Base-by-base conservation (phyloP, 208 protist genomes). In the Wallacemonas rigidus region DNA sequence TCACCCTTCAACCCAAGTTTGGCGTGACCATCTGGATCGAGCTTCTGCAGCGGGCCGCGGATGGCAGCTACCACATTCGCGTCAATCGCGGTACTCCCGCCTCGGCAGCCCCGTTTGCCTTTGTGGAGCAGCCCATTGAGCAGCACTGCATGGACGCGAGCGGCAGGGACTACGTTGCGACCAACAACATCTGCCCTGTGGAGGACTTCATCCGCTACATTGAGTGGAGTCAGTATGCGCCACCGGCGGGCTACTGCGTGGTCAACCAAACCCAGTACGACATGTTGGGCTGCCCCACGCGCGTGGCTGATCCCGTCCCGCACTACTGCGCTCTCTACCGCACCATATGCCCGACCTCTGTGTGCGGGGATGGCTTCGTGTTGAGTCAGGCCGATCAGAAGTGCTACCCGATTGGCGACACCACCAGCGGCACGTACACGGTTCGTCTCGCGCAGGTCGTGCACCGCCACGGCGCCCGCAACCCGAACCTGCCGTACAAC, bases 381-480 rank as follows among this genome's bases (percentile, higher is more conserved):
- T 56, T 77, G 48, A 77, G 61, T 57, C 45, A 41, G 45, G 73
- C 39, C 39, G 40, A 65, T 15, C 55, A 64, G 36, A 63, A 72
- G 67, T 77, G 73, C 73, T 77, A 77, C 73, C 73, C 73, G 3
- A 55, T 61, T 39, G 57, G 41, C 69, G 56, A 17, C 54, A 48
- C 51, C 38, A 36, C 69, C 36, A 47, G 11, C 41, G 56, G 69
- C 69, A 39, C 14, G 56, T 63, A 82, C 36, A 68, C 71, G 36
- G 74, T 86, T 38, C 62, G 65, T 45, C 73, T 86, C 60, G 76
- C 77, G 54, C 85, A 89, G 76, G 47, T 89, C 26, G 77, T 77
- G 1, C 85, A 89, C 73, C 81, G 81, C 50, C 85, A 89, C 61
- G 85, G 85, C 17, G 70, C 54, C 1, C 79, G 81, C 57, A 67